phyloP scores from a whole-genome alignment of 1,284 basidiomycete species.

The Puccinia triticina region DNA sequence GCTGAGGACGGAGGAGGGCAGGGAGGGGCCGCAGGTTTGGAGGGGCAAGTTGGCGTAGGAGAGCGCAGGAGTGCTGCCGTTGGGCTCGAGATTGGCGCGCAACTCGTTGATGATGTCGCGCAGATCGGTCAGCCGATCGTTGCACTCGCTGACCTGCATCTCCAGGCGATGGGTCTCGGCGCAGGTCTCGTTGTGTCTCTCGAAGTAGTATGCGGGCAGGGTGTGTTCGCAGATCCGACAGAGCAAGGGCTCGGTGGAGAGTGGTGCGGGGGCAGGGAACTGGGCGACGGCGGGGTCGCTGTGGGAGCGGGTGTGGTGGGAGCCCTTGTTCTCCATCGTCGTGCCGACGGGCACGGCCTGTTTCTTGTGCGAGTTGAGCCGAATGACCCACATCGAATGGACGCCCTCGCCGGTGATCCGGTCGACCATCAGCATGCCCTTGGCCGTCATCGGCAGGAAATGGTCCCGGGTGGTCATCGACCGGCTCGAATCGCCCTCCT shows the following conservation, averaged over 20 bases:
- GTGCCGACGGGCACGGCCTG: conserved; percentile 55
- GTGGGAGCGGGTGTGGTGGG: conserved; percentile 54
- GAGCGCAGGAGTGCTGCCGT: conserved; percentile 3
- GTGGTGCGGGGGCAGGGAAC: conserved; percentile 69
- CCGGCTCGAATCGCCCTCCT: conserved; percentile 59
- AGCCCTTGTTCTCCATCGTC: conserved; percentile 65
- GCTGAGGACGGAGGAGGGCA: conserved; percentile 65
- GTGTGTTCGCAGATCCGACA: conserved; percentile 98
- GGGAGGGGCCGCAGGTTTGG: conserved; percentile 69
- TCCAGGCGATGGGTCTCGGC: conserved; percentile 94
- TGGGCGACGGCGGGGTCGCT: conserved; percentile 60
- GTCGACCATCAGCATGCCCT: conserved; percentile 98
- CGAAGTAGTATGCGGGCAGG: conserved; percentile 98
- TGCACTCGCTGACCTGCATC: conserved; percentile 89
- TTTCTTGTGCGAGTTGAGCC: conserved; percentile 64
- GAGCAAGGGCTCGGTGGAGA: conserved; percentile 73
- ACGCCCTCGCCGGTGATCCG: conserved; percentile 80
- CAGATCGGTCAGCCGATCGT: conserved; percentile 87
- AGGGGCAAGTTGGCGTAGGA: conserved; percentile 20
- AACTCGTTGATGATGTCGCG: conserved; percentile 68
- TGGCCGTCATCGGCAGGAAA: conserved; percentile 91
- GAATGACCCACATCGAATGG: conserved; percentile 99
- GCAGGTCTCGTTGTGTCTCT: conserved; percentile 99
- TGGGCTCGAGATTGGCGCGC: conserved; percentile 20
- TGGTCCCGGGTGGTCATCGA: conserved; percentile 60